These are phyloP conservation scores for Tylopilus sp. DNA, from an alignment of 768 basidiomycete genomes.

Conservation along the genomic window DNA sequence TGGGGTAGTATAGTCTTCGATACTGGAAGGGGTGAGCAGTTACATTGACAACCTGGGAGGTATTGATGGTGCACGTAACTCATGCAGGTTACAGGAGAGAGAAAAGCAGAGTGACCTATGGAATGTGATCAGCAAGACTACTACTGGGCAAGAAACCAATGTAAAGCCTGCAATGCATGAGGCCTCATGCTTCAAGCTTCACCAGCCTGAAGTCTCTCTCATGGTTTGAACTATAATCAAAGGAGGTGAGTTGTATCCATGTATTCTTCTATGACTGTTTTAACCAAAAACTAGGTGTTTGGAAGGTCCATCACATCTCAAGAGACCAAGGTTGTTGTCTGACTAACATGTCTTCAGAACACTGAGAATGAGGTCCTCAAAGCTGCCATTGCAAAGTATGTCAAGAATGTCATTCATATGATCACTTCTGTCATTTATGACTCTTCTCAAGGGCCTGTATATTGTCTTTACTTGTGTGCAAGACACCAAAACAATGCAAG, in stretches of 20 bases:
- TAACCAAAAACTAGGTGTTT: slow-evolving; percentile 54
- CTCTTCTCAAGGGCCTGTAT: slow-evolving; percentile 78
- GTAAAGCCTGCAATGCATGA: no score
- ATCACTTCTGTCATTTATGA: not conserved
- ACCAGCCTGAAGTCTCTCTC: not conserved
- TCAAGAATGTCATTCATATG: slow-evolving; percentile 56
- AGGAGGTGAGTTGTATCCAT: slow-evolving; percentile 55
- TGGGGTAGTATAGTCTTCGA: no score
- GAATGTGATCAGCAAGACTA: no score
- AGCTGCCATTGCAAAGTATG: slow-evolving; percentile 96
- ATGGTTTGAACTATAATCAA: slow-evolving; percentile 94
- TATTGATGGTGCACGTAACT: no score
- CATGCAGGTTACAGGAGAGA: no score
- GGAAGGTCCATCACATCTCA: slow-evolving; percentile 57
- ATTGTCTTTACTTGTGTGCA: slow-evolving; percentile 93
- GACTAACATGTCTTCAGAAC: slow-evolving; percentile 49
- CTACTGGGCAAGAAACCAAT: no score
- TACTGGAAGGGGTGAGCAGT: no score
- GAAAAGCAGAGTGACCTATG: no score
- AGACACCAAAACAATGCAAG: slow-evolving; percentile 99
- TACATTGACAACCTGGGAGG: no score
- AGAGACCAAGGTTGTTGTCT: not conserved
- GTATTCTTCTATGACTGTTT: not conserved
- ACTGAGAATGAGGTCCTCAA: slow-evolving; percentile 98
- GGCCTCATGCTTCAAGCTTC: no score